Percentiles rank a stretch among this genome's conserved stretches.
Evolutionary conservation across 2,329 filamentous ascomycete genomes (phyloP).

Genomic region (Trichoderma semiorbis): DNA sequence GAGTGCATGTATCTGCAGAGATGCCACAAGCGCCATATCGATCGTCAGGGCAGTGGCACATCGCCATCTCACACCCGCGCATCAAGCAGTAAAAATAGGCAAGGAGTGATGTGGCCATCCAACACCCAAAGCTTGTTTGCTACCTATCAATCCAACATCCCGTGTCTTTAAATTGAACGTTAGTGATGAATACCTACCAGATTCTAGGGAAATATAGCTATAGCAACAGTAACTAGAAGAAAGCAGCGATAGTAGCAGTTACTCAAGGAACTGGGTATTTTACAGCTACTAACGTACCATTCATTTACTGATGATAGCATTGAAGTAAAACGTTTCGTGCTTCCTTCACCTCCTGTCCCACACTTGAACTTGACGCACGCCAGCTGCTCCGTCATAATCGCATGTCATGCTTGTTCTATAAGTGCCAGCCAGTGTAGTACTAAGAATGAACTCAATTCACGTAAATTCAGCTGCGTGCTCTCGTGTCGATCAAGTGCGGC

Average conservation of each 20-base stretch:
- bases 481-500: neutral
- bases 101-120: neutral
- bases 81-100: neutral
- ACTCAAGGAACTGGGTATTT: neutral
- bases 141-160: neutral
- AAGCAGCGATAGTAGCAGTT: neutral
- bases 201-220: neutral
- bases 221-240: no score
- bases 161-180: neutral
- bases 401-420: neutral
- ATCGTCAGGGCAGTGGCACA: neutral
- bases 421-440: neutral
- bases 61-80: slow-evolving; percentile 1
- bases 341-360: neutral
- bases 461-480: neutral
- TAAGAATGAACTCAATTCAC: neutral
- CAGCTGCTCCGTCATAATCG: neutral
- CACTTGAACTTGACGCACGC: neutral
- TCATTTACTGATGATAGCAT: no score
- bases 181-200: neutral
- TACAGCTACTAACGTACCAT: no score
- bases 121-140: neutral
- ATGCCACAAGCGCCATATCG: neutral
- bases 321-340: neutral
- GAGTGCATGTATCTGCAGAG: neutral